phyloP scores from a whole-genome alignment of 768 basidiomycete species.

The Amanita jacksonii region DNA sequence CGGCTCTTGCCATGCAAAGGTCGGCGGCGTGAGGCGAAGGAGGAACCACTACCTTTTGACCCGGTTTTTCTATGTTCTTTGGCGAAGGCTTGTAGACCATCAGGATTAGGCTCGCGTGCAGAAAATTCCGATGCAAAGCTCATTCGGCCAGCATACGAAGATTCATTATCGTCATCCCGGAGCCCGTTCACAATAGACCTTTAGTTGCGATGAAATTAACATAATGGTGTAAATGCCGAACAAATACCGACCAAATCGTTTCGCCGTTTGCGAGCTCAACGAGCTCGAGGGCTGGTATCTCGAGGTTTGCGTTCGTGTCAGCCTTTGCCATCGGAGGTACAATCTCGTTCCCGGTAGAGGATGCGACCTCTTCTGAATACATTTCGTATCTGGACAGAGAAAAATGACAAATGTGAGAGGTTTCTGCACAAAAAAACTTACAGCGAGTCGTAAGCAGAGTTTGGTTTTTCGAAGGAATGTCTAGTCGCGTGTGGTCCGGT shows the following conservation, averaged over 20 bases:
- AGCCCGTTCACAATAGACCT: conserved; percentile 83
- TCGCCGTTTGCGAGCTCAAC: conserved; percentile 83
- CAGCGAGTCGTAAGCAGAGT: conserved; percentile 71
- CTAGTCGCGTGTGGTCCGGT: conserved; percentile 12
- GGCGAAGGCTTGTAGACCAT: conserved; percentile 62
- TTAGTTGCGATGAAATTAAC: conserved; percentile 14
- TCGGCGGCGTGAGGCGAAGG: conserved; percentile 55
- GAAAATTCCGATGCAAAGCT: conserved; percentile 76
- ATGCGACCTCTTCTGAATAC: conserved; percentile 52
- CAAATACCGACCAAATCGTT: conserved; percentile 62
- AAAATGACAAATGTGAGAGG: not conserved
- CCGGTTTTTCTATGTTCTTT: conserved; percentile 63
- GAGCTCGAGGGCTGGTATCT: conserved; percentile 61
- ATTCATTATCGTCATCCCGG: conserved; percentile 68
- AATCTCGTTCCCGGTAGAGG: conserved; percentile 21
- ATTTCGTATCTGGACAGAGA: conserved; percentile 55
- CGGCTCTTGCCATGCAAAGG: conserved; percentile 41
- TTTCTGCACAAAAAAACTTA: conserved; percentile 29
- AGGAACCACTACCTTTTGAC: conserved; percentile 60
- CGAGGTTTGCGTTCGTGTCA: conserved; percentile 24
- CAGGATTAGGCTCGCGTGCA: conserved; percentile 35
- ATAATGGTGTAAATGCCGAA: conserved; percentile 2
- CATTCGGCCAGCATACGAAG: conserved; percentile 52
- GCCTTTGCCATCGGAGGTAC: conserved; percentile 18
- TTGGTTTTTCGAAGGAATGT: conserved; percentile 51